Conservation (phyloP, 2,329 filamentous ascomycete species). For the Leptographium flavum region DNA sequence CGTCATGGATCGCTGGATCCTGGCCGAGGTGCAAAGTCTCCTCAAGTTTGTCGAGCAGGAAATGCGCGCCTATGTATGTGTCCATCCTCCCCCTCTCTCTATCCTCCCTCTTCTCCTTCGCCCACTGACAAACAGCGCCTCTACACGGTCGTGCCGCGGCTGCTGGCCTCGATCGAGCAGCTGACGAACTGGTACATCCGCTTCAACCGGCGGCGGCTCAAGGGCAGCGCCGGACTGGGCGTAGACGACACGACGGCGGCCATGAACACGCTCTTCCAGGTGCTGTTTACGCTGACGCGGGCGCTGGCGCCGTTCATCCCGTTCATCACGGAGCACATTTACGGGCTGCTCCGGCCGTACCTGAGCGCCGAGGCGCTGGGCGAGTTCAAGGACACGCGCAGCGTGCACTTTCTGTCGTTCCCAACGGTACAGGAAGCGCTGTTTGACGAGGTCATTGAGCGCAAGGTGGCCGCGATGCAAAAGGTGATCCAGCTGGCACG, state of each 20-base stretch:
- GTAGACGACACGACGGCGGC: constrained; percentile 78
- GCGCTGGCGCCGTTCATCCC: constrained; percentile 89
- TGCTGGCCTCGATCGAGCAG: constrained; percentile 76
- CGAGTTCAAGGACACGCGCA: constrained; percentile 58
- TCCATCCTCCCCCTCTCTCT: background rate
- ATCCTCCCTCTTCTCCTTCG: background rate
- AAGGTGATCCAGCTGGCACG: constrained; percentile 84
- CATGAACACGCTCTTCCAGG: constrained; percentile 86
- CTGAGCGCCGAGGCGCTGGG: constrained; percentile 53
- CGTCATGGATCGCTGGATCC: constrained; percentile 92
- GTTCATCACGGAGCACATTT: constrained; percentile 92
- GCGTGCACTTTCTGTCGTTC: constrained; percentile 85
- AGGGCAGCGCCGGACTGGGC: constrained; percentile 75
- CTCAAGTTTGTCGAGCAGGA: constrained; percentile 85
- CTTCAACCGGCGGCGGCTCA: constrained; percentile 81
- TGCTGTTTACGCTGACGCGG: constrained; percentile 76
- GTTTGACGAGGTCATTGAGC: constrained; percentile 75
- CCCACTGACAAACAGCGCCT: constrained; percentile 25
- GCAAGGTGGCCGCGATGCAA: constrained; percentile 83
- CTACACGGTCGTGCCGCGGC: constrained; percentile 81
- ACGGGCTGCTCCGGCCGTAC: constrained; percentile 65
- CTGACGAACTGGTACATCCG: constrained; percentile 90
- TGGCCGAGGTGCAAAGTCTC: constrained; percentile 83
- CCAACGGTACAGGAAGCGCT: constrained; percentile 79
- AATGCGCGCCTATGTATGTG: constrained; percentile 41